Base-by-base conservation (phyloP, 163 green algal species). In the Volvox carteri region DNA sequence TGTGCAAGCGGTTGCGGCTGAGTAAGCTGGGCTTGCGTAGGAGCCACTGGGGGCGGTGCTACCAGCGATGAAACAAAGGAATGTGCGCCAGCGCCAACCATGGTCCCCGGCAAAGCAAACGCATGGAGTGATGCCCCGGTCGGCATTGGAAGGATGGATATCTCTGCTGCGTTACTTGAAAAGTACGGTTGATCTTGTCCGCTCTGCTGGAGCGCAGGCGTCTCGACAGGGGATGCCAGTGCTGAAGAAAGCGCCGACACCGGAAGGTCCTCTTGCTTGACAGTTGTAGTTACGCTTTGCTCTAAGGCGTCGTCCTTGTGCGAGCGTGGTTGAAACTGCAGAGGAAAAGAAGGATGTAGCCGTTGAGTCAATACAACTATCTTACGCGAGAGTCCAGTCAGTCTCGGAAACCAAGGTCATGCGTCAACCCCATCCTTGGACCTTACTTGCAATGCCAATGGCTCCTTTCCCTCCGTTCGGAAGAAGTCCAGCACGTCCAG, bases 251-350 rank as follows among this genome's bases (percentile, higher is more conserved):
- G 37, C 5, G 67, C 68, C 16, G 19, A 46, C 0, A 73, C 21
- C 30, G 46, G 35, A 5, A 42, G n/a, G 37, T 70, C 30, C 28
- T 81, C 83, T 5, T 75, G 37, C 68, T 88, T 81, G 0, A 87
- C 11, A 1, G 42, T 25, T 21, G 23, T 42, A 42, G 35, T n/a
- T n/a, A n/a, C 23, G 12, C 73, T 80, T 12, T 50, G 62, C 46
- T 83, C 48, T 14, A 74, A 35, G 5, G 46, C 50, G 46, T 75
- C 30, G 25, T 86, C 79, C 16, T 67, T 78, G 21, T 67, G 60
- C 5, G 60, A 86, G 9, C 80, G 44, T 42, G 83, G 83, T 74
- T 88, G 83, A 28, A 88, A 88, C 83, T 88, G 83, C 81, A 25
- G 35, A 0, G 0, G 28, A 42, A 30, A 44, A 30, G 46, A 21